Evolutionary conservation across 768 basidiomycete genomes (phyloP).

Genomic region (Dictyophora rubrovolvata): DNA sequence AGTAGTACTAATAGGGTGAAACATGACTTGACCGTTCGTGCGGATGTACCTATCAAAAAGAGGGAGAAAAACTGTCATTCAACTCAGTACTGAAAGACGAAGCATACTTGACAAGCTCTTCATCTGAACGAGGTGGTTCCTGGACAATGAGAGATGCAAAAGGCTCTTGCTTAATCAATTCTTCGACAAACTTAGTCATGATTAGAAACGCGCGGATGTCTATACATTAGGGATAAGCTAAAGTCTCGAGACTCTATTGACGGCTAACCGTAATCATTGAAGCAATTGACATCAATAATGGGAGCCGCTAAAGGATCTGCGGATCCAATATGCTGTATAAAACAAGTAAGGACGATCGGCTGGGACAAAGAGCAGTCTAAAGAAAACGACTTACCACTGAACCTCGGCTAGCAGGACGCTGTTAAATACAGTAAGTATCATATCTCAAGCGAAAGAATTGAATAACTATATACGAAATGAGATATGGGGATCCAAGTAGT

Average conservation of each 20-base stretch:
- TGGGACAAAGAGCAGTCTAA: background rate
- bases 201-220: background rate
- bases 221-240: background rate
- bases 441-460: background rate
- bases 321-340: conserved; percentile 18
- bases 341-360: background rate
- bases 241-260: background rate
- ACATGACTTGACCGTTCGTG: conserved; percentile 2
- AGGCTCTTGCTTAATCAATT: background rate
- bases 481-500: background rate
- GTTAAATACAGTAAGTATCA: background rate
- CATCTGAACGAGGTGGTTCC: background rate
- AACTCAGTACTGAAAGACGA: background rate
- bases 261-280: background rate
- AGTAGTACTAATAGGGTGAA: conserved; percentile 21
- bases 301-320: conserved; percentile 24
- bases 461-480: background rate
- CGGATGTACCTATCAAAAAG: background rate
- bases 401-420: background rate
- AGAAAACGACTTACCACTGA: background rate
- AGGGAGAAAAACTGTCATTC: background rate
- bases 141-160: background rate
- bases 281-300: conserved; percentile 29
- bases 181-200: background rate
- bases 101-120: background rate